Evolutionary conservation across 805 yeast genomes (phyloP).

Genomic region (Starmerella roubikii): DNA sequence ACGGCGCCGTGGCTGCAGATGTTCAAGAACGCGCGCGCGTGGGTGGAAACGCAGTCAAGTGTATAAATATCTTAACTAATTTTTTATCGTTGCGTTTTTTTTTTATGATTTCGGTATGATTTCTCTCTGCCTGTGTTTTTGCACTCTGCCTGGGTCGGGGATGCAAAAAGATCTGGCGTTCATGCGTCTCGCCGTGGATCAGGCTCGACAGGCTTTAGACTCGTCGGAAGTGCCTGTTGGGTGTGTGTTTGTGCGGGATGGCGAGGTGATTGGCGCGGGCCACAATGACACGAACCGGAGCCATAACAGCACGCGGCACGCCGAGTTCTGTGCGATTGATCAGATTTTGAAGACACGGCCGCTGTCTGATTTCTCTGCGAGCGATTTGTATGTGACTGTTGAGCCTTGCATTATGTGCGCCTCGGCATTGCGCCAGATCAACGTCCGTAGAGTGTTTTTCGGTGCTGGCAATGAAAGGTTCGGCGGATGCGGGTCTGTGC

Average conservation of each 20-base stretch:
- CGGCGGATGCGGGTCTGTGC: constrained; percentile 90
- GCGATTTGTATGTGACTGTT: constrained; percentile 79
- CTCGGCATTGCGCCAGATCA: constrained; percentile 69
- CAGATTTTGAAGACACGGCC: constrained; percentile 31
- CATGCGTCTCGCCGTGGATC: constrained; percentile 28
- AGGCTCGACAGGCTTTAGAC: constrained; percentile 50
- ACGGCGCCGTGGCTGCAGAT: constrained; percentile 82
- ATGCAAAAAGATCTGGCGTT: constrained; percentile 20
- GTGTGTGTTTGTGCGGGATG: constrained; percentile 49
- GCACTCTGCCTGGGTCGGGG: no score
- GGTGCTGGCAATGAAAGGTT: constrained; percentile 93
- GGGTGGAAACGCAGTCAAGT: constrained; percentile 49
- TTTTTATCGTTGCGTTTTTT: no score
- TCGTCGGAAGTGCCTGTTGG: constrained; percentile 78
- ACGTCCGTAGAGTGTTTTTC: constrained; percentile 58
- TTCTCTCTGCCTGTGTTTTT: no score
- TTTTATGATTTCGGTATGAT: no score
- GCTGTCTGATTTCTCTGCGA: constrained; percentile 31
- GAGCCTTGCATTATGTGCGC: constrained; percentile 99
- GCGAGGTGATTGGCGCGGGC: constrained; percentile 54
- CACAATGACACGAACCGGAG: constrained; percentile 78
- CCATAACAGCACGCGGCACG: constrained; percentile 79
- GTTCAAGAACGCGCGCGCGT: constrained; percentile 82
- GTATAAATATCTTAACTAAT: no score
- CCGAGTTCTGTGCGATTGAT: constrained; percentile 76